phyloP scores from a whole-genome alignment of 163 green algal species.

The Chlorella variabilis region DNA sequence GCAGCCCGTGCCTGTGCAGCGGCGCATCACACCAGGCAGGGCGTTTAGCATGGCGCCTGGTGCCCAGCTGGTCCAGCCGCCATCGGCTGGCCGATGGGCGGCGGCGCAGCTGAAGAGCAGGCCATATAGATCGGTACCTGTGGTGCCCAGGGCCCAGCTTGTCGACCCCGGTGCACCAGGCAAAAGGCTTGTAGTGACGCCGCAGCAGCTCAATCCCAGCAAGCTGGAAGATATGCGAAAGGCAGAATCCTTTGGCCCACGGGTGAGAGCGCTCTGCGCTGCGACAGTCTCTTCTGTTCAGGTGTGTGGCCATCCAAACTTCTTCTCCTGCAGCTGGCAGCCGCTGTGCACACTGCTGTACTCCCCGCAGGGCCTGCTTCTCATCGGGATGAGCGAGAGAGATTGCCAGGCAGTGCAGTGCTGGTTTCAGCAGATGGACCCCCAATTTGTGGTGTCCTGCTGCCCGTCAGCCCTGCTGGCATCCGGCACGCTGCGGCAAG shows the following conservation, averaged over 20 bases:
- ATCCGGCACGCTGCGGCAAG: not conserved
- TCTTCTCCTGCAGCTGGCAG: too few relatives aligned
- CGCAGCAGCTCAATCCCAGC: not conserved
- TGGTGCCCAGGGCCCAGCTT: not conserved
- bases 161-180: not conserved
- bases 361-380: constrained; percentile 18
- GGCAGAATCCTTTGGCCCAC: not conserved
- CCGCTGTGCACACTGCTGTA: not conserved
- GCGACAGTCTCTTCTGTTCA: too few relatives aligned
- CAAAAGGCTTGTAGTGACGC: not conserved
- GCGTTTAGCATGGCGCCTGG: too few relatives aligned
- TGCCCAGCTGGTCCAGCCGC: too few relatives aligned
- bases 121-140: too few relatives aligned
- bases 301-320: too few relatives aligned
- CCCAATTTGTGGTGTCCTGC: constrained; percentile 11
- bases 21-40: too few relatives aligned
- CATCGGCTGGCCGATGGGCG: too few relatives aligned
- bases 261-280: not conserved
- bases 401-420: not conserved
- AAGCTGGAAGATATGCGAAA: constrained; percentile 15
- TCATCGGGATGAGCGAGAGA: constrained; percentile 14
- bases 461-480: constrained; percentile 23
- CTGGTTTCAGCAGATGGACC: constrained; percentile 42
- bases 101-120: too few relatives aligned
- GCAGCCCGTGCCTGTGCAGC: too few relatives aligned